Conservation (phyloP, 305 asterid genomes). For the Fraxinus nigra region DNA sequence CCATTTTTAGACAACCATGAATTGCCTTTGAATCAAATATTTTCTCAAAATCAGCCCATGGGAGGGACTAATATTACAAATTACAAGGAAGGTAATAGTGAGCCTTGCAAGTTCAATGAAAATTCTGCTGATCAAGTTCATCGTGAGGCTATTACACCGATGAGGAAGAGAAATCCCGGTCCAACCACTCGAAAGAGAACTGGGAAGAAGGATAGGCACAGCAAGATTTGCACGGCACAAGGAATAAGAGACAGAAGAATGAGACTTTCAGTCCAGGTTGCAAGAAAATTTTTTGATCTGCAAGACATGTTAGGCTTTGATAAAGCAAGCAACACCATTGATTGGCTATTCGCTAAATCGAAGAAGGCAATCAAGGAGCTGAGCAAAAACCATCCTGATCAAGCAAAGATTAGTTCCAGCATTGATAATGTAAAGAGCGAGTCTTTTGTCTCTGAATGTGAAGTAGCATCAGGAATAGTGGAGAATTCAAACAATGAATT, state of each 20-base stretch:
- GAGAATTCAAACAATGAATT: not conserved
- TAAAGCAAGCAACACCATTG: slow-evolving; percentile 41
- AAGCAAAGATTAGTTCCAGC: not conserved
- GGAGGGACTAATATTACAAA: not conserved
- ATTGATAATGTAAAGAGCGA: not conserved
- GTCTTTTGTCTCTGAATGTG: slow-evolving; percentile 13
- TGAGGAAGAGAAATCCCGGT: not conserved
- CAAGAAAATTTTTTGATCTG: slow-evolving; percentile 34
- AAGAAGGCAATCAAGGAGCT: slow-evolving; percentile 32
- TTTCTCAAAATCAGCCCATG: not conserved
- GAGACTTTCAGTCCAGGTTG: slow-evolving; percentile 47
- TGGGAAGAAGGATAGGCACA: slow-evolving; percentile 46
- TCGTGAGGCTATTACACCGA: not conserved
- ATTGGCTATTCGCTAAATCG: slow-evolving; percentile 36
- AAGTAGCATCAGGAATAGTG: not conserved
- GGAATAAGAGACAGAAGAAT: slow-evolving; percentile 48
- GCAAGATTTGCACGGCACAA: slow-evolving; percentile 46
- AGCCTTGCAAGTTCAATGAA: not conserved
- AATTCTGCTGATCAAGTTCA: not conserved
- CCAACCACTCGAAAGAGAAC: not conserved
- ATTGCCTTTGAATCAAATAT: not conserved
- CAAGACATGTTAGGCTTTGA: slow-evolving; percentile 44
- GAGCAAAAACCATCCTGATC: not conserved
- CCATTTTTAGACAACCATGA: not conserved
- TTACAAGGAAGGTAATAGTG: not conserved